These are phyloP conservation scores for Wickerhamomyces silvicola DNA, from an alignment of 805 yeast genomes.

Conservation along the genomic window DNA sequence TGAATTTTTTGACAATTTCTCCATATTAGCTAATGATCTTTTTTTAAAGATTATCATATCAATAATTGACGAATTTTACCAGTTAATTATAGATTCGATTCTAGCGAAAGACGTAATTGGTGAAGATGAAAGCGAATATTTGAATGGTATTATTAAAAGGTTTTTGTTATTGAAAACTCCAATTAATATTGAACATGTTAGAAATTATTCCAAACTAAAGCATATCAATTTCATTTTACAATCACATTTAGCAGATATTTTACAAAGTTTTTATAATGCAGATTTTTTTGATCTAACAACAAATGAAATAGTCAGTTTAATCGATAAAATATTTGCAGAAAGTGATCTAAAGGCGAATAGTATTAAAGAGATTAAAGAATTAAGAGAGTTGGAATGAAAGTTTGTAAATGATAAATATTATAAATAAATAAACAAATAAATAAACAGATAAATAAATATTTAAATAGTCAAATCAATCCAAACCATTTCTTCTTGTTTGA, in stretches of 20 bases:
- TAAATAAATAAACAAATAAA: too few relatives aligned
- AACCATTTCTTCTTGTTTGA: too few relatives aligned
- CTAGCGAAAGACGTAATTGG: slow-evolving; percentile 14
- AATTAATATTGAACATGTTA: slow-evolving; percentile 7
- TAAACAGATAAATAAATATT: too few relatives aligned
- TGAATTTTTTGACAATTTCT: slow-evolving; percentile 4
- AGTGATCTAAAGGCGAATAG: slow-evolving; percentile 28
- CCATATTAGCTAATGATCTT: slow-evolving; percentile 3
- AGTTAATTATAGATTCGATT: slow-evolving; percentile 12
- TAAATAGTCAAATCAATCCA: too few relatives aligned
- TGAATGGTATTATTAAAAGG: slow-evolving; percentile 12
- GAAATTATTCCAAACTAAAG: slow-evolving; percentile 15
- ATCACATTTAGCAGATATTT: slow-evolving; percentile 34
- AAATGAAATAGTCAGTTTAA: slow-evolving; percentile 29
- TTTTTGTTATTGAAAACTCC: slow-evolving; percentile 12
- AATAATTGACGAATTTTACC: slow-evolving; percentile 14
- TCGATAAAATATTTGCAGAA: slow-evolving; percentile 34
- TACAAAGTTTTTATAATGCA: slow-evolving; percentile 34
- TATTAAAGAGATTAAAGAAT: slow-evolving; percentile 35
- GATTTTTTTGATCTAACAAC: slow-evolving; percentile 33
- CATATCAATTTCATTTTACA: slow-evolving; percentile 17
- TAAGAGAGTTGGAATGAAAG: too few relatives aligned
- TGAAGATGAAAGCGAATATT: slow-evolving; percentile 19
- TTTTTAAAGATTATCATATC: slow-evolving; percentile 8
- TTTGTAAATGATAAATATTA: too few relatives aligned